phyloP scores from a whole-genome alignment of 2,329 filamentous ascomycete genomes.

The Diaporthe sp. region DNA sequence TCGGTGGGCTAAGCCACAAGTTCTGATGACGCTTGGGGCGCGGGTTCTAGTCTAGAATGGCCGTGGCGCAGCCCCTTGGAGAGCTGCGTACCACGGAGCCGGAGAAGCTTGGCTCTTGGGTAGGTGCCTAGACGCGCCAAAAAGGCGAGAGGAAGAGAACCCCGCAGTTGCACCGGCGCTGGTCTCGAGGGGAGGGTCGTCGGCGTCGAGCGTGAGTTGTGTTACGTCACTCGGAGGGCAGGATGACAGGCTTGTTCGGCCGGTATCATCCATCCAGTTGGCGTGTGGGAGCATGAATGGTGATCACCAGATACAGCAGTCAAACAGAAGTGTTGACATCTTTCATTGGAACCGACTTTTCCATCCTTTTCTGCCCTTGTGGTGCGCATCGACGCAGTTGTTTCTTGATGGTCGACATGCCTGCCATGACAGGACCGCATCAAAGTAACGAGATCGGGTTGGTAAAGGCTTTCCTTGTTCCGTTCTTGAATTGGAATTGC shows the following conservation, averaged over 20 bases:
- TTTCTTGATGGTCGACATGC: not conserved
- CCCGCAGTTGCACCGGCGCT: conserved; percentile 15
- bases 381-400: not conserved
- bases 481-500: not conserved
- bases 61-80: not conserved
- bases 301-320: not conserved
- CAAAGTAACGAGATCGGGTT: not conserved
- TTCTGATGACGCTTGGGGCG: not conserved
- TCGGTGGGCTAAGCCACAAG: not conserved
- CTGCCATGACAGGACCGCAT: not conserved
- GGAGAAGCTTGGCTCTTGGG: conserved; percentile 3
- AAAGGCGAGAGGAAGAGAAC: not conserved
- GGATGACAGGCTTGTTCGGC: not conserved
- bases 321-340: not conserved
- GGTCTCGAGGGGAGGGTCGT: not conserved
- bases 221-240: conserved; percentile 7
- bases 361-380: not conserved
- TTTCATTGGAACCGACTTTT: not conserved
- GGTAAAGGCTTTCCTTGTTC: not conserved
- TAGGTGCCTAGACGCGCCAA: not conserved
- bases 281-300: not conserved
- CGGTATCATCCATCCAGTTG: not conserved
- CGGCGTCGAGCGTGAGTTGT: not conserved
- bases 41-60: not conserved
- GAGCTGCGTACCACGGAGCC: conserved; percentile 1